A percentile compares a stretch with the other conserved stretches of the same genome.
phyloP scores from a whole-genome alignment of 1,284 basidiomycete genomes.

The Inonotus hispidus region DNA sequence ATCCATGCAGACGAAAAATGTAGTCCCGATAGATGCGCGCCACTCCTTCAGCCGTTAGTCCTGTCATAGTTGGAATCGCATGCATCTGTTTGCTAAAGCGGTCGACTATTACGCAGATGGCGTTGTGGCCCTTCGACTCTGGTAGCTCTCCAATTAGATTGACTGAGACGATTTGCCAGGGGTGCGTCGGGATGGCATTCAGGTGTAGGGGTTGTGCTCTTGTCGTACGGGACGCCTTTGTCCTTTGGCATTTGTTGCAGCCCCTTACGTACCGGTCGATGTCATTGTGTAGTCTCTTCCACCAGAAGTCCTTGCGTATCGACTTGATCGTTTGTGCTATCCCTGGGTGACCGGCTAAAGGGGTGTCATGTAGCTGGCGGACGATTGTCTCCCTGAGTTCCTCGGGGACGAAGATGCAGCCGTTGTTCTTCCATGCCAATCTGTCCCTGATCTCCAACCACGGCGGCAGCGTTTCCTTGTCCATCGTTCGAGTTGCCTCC shows the following conservation, averaged over 20 bases:
- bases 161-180: background rate
- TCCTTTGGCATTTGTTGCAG: slow-evolving; percentile 14
- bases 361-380: too few species aligned
- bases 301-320: too few species aligned
- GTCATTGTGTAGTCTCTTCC: background rate
- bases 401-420: too few species aligned
- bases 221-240: slow-evolving; percentile 6
- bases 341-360: too few species aligned
- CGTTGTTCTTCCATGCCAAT: too few species aligned
- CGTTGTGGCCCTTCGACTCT: slow-evolving; percentile 9
- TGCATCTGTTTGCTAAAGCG: background rate
- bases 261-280: slow-evolving; percentile 23
- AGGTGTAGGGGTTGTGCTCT: slow-evolving; percentile 8
- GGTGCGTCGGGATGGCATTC: background rate
- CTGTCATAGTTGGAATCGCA: background rate
- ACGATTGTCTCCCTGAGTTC: too few species aligned
- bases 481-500: too few species aligned
- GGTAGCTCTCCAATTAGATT: slow-evolving; percentile 23
- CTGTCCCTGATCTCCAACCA: too few species aligned
- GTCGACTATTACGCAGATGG: slow-evolving; percentile 23
- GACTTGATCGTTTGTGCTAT: too few species aligned
- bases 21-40: background rate
- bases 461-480: too few species aligned
- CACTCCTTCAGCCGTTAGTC: background rate
- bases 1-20: background rate